Evolutionary conservation across 371 early-diverging fungal genomes (phyloP).

Genomic region (Mucor saturninus): DNA sequence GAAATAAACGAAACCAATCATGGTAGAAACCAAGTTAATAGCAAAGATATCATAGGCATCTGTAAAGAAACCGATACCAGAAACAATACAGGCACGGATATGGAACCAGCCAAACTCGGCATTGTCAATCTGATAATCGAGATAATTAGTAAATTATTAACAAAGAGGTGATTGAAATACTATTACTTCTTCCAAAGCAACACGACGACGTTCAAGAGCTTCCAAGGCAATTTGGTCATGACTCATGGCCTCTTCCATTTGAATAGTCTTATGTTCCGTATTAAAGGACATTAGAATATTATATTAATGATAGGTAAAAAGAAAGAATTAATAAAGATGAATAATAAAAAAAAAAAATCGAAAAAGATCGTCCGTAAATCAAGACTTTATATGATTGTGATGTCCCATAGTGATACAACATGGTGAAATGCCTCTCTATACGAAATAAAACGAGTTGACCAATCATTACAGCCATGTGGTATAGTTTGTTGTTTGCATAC

Average conservation of each 20-base stretch:
- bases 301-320: slow-evolving; percentile 7
- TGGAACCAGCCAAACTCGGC: slow-evolving; percentile 80
- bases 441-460: neutral
- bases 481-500: slow-evolving; percentile 5
- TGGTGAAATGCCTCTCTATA: neutral
- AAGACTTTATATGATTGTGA: neutral
- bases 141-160: neutral
- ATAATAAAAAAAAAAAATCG: neutral
- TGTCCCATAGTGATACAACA: neutral
- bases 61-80: slow-evolving; percentile 90
- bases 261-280: slow-evolving; percentile 25
- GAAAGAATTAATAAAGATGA: neutral
- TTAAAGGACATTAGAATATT: slow-evolving; percentile 25
- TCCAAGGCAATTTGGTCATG: slow-evolving; percentile 32
- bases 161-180: neutral
- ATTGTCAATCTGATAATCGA: slow-evolving; percentile 48
- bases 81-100: slow-evolving; percentile 82
- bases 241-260: slow-evolving; percentile 20
- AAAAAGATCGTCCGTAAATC: neutral
- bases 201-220: slow-evolving; percentile 40
- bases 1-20: slow-evolving; percentile 77
- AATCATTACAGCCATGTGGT: slow-evolving; percentile 28
- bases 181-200: slow-evolving; percentile 46
- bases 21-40: slow-evolving; percentile 78
- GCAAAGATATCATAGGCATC: slow-evolving; percentile 91